These are phyloP conservation scores for Chlorella sp. DNA, from an alignment of 139 green algal species.

Conservation along the genomic window DNA sequence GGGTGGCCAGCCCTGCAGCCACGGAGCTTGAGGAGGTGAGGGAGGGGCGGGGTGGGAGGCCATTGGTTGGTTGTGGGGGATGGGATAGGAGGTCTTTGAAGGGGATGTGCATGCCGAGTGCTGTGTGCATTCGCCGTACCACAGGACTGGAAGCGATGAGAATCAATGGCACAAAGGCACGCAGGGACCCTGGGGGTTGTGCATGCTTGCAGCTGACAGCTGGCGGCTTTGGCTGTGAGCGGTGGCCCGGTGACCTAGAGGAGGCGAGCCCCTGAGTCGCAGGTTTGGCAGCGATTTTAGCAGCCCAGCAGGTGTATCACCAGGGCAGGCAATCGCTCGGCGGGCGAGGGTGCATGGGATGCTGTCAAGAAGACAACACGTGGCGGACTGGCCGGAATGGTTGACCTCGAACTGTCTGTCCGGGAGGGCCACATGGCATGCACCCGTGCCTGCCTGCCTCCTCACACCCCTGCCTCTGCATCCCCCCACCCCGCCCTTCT, in stretches of 20 bases:
- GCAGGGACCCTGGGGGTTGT: too few relatives aligned
- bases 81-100: too few relatives aligned
- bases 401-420: too few relatives aligned
- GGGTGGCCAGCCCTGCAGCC: constrained; percentile 68
- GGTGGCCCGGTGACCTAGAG: too few relatives aligned
- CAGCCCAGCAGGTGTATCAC: not conserved
- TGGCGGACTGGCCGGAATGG: not conserved
- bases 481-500: not conserved
- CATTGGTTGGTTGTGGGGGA: not conserved
- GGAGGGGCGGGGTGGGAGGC: not conserved
- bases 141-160: too few relatives aligned
- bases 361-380: not conserved
- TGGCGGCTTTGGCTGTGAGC: too few relatives aligned
- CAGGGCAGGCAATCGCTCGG: not conserved
- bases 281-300: too few relatives aligned
- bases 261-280: too few relatives aligned
- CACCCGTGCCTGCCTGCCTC: not conserved
- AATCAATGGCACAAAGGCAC: too few relatives aligned
- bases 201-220: too few relatives aligned
- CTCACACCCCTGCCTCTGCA: not conserved
- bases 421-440: not conserved
- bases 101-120: too few relatives aligned
- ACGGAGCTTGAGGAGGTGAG: constrained; percentile 90
- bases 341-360: not conserved
- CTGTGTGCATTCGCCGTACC: too few relatives aligned